Conservation (phyloP, 768 basidiomycete genomes). For the Trametes cinnabarina region DNA sequence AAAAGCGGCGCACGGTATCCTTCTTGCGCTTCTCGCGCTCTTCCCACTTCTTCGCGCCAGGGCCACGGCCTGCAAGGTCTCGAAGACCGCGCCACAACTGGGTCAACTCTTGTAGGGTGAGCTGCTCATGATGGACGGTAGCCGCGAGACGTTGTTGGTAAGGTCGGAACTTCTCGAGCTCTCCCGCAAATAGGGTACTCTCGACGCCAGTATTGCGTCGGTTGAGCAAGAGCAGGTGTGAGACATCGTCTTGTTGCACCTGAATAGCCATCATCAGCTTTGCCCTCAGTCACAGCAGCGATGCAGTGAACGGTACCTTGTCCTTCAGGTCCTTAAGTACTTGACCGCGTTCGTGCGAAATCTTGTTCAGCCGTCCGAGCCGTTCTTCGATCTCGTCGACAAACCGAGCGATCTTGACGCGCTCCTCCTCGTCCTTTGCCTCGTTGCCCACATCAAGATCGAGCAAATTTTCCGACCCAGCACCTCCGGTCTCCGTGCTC, state of each 20-base stretch:
- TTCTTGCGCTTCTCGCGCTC: slow-evolving; percentile 78
- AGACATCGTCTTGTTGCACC: slow-evolving; percentile 97
- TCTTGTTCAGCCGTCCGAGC: slow-evolving; percentile 74
- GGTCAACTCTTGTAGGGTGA: slow-evolving; percentile 70
- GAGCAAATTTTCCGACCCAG: slow-evolving; percentile 46
- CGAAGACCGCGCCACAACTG: slow-evolving; percentile 72
- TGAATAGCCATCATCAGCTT: slow-evolving; percentile 29
- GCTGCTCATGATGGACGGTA: slow-evolving; percentile 76
- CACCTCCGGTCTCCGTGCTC: slow-evolving; percentile 40
- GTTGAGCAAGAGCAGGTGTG: slow-evolving; percentile 88
- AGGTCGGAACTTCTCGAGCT: slow-evolving; percentile 93
- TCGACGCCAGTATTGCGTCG: slow-evolving; percentile 82
- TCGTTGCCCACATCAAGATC: slow-evolving; percentile 72
- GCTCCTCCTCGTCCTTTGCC: slow-evolving; percentile 60
- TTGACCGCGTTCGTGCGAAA: slow-evolving; percentile 80
- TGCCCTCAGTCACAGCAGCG: too few species aligned
- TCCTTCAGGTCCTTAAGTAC: slow-evolving; percentile 94
- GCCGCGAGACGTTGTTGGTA: slow-evolving; percentile 81
- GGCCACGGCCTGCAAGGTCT: slow-evolving; percentile 70
- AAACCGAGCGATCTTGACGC: slow-evolving; percentile 59
- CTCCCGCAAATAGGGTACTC: slow-evolving; percentile 84
- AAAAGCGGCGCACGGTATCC: slow-evolving; percentile 70
- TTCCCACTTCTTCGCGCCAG: slow-evolving; percentile 77
- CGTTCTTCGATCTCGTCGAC: slow-evolving; percentile 79
- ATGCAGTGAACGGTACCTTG: slow-evolving; percentile 53